These are phyloP conservation scores for Akanthomyces dipterigenus DNA, from an alignment of 2,329 filamentous ascomycete species.

Conservation along the genomic window DNA sequence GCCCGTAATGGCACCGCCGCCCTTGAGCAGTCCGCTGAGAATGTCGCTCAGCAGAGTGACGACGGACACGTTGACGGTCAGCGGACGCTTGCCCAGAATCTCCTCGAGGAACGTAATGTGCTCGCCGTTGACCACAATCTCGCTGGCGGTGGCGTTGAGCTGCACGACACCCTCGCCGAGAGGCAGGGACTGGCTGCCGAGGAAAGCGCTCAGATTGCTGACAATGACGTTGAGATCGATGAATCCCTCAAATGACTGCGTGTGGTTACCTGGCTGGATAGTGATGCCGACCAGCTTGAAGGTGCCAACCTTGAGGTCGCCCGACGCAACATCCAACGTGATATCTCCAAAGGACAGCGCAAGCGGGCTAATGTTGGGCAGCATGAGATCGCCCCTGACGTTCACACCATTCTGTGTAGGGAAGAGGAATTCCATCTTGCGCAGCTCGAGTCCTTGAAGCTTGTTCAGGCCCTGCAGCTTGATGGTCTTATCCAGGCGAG, in stretches of 20 bases:
- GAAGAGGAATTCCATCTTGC: slow-evolving; percentile 29
- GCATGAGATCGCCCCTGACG: slow-evolving; percentile 33
- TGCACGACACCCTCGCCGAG: slow-evolving; percentile 34
- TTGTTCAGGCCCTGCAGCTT: slow-evolving; percentile 31
- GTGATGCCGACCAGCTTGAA: slow-evolving; percentile 32
- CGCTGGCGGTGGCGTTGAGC: slow-evolving; percentile 35
- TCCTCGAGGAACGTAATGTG: slow-evolving; percentile 38
- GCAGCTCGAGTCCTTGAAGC: slow-evolving; percentile 28
- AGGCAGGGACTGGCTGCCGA: slow-evolving; percentile 29
- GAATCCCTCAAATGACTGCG: slow-evolving; percentile 31
- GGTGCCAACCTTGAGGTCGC: slow-evolving; percentile 32
- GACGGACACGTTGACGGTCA: slow-evolving; percentile 31
- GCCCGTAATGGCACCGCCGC: neutral
- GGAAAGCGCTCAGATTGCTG: slow-evolving; percentile 34
- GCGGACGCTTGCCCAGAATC: slow-evolving; percentile 32
- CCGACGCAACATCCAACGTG: slow-evolving; percentile 36
- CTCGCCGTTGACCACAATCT: slow-evolving; percentile 33
- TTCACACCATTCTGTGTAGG: slow-evolving; percentile 34
- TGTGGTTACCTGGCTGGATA: slow-evolving; percentile 38
- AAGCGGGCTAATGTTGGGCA: slow-evolving; percentile 39
- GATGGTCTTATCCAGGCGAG: slow-evolving; percentile 36
- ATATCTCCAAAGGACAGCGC: slow-evolving; percentile 39
- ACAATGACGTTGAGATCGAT: slow-evolving; percentile 35
- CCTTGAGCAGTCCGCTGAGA: slow-evolving; percentile 26
- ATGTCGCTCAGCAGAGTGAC: slow-evolving; percentile 32